These are phyloP conservation scores for Diaporthe amygdali DNA, from an alignment of 2,329 filamentous ascomycete species.

Conservation along the genomic window DNA sequence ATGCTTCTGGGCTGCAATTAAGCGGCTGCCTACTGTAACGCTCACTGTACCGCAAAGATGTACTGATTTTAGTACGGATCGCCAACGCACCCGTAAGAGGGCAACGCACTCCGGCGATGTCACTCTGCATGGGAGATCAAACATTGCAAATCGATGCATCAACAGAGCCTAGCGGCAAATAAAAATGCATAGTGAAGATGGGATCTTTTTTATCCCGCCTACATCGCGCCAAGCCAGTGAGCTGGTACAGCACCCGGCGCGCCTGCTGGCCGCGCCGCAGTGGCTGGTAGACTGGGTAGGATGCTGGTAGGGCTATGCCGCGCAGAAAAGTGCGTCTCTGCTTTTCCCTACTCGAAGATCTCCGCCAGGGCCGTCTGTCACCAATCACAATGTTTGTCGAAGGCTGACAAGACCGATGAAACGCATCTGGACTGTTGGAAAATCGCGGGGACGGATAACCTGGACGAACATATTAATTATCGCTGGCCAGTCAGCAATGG, in stretches of 20 bases:
- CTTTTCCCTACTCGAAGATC: slow-evolving; percentile 6
- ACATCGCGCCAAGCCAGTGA: slow-evolving; percentile 6
- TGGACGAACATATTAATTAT: neutral
- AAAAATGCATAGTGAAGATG: neutral
- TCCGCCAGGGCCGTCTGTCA: slow-evolving; percentile 2
- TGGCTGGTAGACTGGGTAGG: neutral
- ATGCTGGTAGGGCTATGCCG: slow-evolving; percentile 8
- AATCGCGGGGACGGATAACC: neutral
- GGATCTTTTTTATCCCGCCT: neutral
- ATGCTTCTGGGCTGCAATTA: neutral
- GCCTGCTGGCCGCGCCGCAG: neutral
- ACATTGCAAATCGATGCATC: slow-evolving; percentile 18
- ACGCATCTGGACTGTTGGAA: neutral
- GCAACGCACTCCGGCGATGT: slow-evolving; percentile 8
- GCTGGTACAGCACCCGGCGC: slow-evolving; percentile 9
- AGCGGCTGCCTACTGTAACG: slow-evolving; percentile 11
- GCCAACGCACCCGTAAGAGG: neutral
- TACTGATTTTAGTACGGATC: neutral
- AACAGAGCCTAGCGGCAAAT: neutral
- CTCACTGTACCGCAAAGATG: neutral
- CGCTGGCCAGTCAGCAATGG: neutral
- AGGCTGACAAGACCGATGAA: slow-evolving; percentile 3
- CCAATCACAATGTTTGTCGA: neutral
- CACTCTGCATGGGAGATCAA: slow-evolving; percentile 15
- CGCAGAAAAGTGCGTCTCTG: neutral